These are phyloP conservation scores for Neoboletus magnificus DNA, from an alignment of 768 basidiomycete species.

Conservation along the genomic window DNA sequence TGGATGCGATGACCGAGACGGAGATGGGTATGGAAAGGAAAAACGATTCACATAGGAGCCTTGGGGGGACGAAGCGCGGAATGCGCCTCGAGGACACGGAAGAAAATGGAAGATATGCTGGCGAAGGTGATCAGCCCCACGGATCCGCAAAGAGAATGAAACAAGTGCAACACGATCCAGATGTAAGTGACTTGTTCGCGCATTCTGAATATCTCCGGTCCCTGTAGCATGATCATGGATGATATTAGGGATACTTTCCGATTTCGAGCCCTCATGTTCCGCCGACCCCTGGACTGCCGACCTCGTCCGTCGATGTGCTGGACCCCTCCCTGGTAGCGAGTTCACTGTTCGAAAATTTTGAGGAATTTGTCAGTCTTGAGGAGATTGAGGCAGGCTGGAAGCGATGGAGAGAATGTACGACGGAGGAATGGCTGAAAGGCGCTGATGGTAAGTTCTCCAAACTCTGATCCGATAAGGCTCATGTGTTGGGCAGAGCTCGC, in stretches of 20 bases:
- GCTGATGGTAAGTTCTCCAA: constrained; percentile 23
- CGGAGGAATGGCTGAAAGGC: constrained; percentile 31
- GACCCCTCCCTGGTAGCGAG: constrained; percentile 12
- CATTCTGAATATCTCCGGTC: neutral
- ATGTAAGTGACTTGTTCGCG: constrained; percentile 15
- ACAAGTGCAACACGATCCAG: constrained; percentile 7
- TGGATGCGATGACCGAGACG: constrained; percentile 7
- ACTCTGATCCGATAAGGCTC: neutral
- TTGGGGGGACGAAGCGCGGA: constrained; percentile 14
- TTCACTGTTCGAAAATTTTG: constrained; percentile 20
- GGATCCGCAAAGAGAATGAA: constrained; percentile 17
- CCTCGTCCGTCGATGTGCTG: neutral
- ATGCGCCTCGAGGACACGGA: constrained; percentile 14
- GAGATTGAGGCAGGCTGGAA: constrained; percentile 24
- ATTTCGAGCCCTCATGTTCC: constrained; percentile 23
- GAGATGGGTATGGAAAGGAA: constrained; percentile 6
- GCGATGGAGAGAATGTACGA: constrained; percentile 28
- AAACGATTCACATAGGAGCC: neutral
- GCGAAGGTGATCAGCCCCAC: constrained; percentile 2
- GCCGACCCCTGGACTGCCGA: constrained; percentile 11
- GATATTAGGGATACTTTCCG: constrained; percentile 16
- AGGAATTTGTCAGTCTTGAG: constrained; percentile 17
- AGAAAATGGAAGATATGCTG: constrained; percentile 1
- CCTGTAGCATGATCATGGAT: neutral
- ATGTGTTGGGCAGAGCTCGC: constrained; percentile 17